Evolutionary conservation across 148 eudicot species (phyloP), one percentile per base, ranked within the genome.

Genomic region (Camellia sinensis): DNA sequence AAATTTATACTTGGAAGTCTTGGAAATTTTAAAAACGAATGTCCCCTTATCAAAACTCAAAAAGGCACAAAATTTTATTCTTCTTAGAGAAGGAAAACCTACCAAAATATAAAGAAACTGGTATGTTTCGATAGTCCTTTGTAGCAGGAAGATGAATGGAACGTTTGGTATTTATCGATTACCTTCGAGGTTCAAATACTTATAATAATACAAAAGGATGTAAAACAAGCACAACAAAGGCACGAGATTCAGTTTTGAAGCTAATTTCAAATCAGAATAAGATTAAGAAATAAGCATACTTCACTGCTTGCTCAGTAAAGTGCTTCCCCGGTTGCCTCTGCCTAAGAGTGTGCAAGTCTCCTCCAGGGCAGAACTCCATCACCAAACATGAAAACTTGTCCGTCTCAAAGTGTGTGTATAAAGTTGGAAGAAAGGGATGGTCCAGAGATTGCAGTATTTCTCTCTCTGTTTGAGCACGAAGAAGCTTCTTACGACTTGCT

Each of bases 331-430:
- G 93, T 84, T 90, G 97, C 82, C 90, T 85, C 77, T 90, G 93
- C 85, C 95, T 86, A 48, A 92, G 93, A 76, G 91, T 84, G 76
- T 90, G 97, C 77, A 90, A 82, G 63, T 92, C 92, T 69, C 92
- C 93, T 69, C 94, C 93, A 0, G 92, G 92, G 82, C 97, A 92
- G 82, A 90, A 92, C 69, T 92, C 97, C 94, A 90, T 92, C 19
- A 89, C 94, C 86, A 92, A 84, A 79, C 93, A 90, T 14, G 93
- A 92, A 75, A 92, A 92, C 73, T 90, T 92, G 50, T 92, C 92
- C 0, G 97, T 92, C 87, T 88, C 92, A 77, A 91, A 89, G 67
- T 91, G 91, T 63, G 86, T 81, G 78, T 89, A 91, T 37, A 92
- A 80, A 0, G 90, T 87, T 41, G 97, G 93, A 79, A 92, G 91